These are phyloP conservation scores for Plasmodium gonderi DNA, from an alignment of 169 alveolate genomes.

Conservation along the genomic window DNA sequence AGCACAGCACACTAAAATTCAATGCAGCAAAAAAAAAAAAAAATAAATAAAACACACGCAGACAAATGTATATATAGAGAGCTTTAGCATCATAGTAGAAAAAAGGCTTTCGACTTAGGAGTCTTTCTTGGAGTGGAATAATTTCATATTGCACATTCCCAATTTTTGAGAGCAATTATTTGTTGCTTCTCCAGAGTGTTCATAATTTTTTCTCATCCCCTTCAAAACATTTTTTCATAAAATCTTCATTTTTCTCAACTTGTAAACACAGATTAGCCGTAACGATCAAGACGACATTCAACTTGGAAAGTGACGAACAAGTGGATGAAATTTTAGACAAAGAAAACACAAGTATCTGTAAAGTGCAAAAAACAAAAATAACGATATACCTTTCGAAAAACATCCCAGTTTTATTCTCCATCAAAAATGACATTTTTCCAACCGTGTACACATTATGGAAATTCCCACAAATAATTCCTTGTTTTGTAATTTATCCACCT, in stretches of 20 bases:
- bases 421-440: conserved; percentile 30
- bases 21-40: no score
- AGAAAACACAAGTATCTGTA: conserved; percentile 45
- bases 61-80: no score
- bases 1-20: no score
- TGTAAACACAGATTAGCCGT: conserved; percentile 31
- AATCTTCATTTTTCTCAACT: not conserved
- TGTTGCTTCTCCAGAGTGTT: no score
- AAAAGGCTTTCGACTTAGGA: no score
- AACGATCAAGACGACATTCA: conserved; percentile 22
- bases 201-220: not conserved
- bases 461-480: conserved; percentile 70
- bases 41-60: no score
- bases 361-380: conserved; percentile 57
- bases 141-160: no score
- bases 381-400: conserved; percentile 39
- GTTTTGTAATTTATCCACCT: conserved; percentile 73
- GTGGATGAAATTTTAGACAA: conserved; percentile 47
- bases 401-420: conserved; percentile 34
- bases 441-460: conserved; percentile 78
- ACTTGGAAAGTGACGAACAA: conserved; percentile 45
- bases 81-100: no score
- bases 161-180: no score
- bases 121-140: no score
- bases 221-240: not conserved